These are phyloP conservation scores for Neonectria sp. DNA, from an alignment of 2,329 filamentous ascomycete genomes.

Conservation along the genomic window DNA sequence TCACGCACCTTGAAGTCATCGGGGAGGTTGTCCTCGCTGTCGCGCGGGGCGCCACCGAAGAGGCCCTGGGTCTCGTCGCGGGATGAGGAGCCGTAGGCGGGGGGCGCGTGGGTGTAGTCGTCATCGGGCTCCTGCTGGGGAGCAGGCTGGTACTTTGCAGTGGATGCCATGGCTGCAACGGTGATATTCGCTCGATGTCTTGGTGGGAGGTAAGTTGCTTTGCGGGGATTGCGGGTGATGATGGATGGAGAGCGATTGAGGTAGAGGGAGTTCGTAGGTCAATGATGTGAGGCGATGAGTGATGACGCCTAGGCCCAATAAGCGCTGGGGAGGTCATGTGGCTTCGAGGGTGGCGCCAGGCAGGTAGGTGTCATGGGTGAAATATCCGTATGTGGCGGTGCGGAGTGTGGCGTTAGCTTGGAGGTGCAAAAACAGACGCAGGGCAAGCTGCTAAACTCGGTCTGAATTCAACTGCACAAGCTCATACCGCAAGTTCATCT, in stretches of 20 bases:
- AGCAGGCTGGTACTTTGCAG: conserved; percentile 86
- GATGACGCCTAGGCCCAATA: conserved; percentile 23
- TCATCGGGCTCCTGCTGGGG: conserved; percentile 86
- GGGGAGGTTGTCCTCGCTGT: conserved; percentile 90
- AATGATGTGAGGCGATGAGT: conserved; percentile 43
- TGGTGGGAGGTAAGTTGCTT: background rate
- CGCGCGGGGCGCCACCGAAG: conserved; percentile 78
- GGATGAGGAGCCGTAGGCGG: conserved; percentile 78
- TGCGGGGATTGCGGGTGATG: conserved; percentile 20
- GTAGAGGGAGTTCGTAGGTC: conserved; percentile 35
- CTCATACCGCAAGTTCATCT: background rate
- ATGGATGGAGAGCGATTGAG: conserved; percentile 30
- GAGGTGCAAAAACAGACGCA: background rate
- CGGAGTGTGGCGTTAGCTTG: conserved; percentile 41
- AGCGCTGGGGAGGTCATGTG: conserved; percentile 42
- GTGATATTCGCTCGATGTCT: background rate
- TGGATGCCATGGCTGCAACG: conserved; percentile 74
- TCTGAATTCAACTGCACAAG: background rate
- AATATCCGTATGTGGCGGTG: conserved; percentile 34
- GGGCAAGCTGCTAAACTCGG: background rate
- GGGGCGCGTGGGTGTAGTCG: conserved; percentile 85
- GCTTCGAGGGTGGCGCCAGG: conserved; percentile 40
- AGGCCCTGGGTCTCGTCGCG: conserved; percentile 71
- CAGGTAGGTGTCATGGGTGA: conserved; percentile 20
- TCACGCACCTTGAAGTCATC: conserved; percentile 91